Base-by-base conservation (phyloP, 2,329 filamentous ascomycete species). In the Xenoacremonium recifei region DNA sequence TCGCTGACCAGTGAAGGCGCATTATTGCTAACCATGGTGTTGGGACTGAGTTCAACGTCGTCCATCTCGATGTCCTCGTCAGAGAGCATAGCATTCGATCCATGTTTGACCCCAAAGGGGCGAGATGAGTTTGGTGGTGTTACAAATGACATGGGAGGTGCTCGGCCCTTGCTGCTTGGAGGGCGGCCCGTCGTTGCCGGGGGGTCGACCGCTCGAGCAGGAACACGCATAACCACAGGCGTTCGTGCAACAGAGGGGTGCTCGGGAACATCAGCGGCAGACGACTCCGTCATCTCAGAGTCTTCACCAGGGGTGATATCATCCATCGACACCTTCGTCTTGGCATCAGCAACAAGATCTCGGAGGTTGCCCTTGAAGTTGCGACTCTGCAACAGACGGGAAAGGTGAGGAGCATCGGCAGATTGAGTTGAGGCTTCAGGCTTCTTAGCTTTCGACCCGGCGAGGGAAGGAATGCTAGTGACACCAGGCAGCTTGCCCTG, bases 1-100 rank as follows among this genome's bases (percentile, higher is more conserved):
- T 91, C 87, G 65, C 85, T 89, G 58, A 90, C 85, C 36, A 91
- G 74, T 54, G 85, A 89, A 17, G 87, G 87, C 7, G 87, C 85
- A 51, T 87, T 87, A 63, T 89, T 89, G 62, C 84, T 86, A 37
- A 84, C 74, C 33, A 83, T 67, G 1, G 84, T 85, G 54, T 82
- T 81, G 5, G 85, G 85, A 55, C 84, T 88, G 43, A 87, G 65
- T 40, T 87, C 80, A 35, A 73, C 71, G 40, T 82, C 79, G 21
- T 66, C 63, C 59, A 81, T 71, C 42, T 80, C 76, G 34, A 72
- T 67, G 40, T 75, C 75, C 49, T 75, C 76, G 49, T 67, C 72
- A 12, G 58, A 65, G 17, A 66, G 44, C 33, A 55, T 35, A 29
- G 45, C 21, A 18, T 49, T 53, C 5, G 55, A 47, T 19, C 45